A percentile compares a stretch with the other conserved stretches of the same genome.
phyloP scores from a whole-genome alignment of 345 rosid species.

The Gossypioides kirkii region DNA sequence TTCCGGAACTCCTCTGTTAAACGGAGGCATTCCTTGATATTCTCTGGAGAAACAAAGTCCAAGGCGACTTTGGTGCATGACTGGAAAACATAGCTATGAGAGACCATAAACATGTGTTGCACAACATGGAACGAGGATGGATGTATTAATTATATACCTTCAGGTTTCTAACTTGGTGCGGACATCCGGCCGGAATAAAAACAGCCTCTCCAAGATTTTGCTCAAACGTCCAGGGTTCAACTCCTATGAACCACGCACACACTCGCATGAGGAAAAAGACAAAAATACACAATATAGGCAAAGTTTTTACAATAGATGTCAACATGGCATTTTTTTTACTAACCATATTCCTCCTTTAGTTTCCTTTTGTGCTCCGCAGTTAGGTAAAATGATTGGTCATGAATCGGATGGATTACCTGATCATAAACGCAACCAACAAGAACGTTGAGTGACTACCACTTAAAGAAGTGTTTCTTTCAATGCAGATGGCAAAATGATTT shows the following conservation, averaged over 20 bases:
- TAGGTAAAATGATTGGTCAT: constrained; percentile 75
- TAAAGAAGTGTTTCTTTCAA: neutral
- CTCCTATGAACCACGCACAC: constrained; percentile 33
- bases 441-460: neutral
- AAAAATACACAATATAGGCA: too few species aligned
- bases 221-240: constrained; percentile 91
- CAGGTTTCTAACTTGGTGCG: constrained; percentile 95
- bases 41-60: constrained; percentile 93
- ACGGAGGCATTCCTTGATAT: constrained; percentile 62
- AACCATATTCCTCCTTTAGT: constrained; percentile 76
- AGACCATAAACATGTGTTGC: neutral
- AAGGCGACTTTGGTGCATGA: constrained; percentile 92
- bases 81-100: constrained; percentile 26
- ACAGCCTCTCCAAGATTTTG: constrained; percentile 87
- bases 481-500: neutral
- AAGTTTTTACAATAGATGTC: neutral
- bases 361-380: constrained; percentile 62
- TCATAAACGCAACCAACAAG: neutral
- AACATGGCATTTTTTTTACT: constrained; percentile 15
- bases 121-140: neutral
- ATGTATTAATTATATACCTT: constrained; percentile 39
- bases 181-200: constrained; percentile 95
- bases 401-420: constrained; percentile 77
- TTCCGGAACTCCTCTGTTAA: constrained; percentile 78
- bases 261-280: neutral